phyloP scores from a whole-genome alignment of 2,329 filamentous ascomycete species.

The Ascosphaera pollenicola region DNA sequence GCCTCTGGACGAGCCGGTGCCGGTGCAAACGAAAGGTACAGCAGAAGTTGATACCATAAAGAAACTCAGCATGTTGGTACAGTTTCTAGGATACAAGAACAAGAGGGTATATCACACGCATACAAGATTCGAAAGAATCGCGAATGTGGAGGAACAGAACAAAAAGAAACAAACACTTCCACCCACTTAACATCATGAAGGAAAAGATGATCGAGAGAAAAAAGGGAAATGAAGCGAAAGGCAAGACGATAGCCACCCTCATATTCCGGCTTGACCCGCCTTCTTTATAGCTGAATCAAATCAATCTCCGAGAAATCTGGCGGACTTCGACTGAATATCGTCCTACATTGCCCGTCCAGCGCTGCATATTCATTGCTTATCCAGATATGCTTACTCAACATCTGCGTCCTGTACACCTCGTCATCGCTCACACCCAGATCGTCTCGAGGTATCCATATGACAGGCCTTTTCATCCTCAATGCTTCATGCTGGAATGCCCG shows the following conservation, averaged over 20 bases:
- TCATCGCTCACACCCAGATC: slow-evolving; percentile 80
- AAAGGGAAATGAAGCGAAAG: background rate
- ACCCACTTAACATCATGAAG: background rate
- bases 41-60: no score
- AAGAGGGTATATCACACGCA: no score
- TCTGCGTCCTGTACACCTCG: slow-evolving; percentile 58
- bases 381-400: slow-evolving; percentile 62
- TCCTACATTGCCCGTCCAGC: slow-evolving; percentile 59
- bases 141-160: no score
- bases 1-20: no score
- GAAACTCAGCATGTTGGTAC: no score
- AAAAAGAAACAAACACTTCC: no score
- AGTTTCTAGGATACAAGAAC: no score
- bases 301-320: slow-evolving; percentile 81
- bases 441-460: slow-evolving; percentile 85
- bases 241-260: background rate
- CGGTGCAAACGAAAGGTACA: no score
- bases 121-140: no score
- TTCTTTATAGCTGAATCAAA: slow-evolving; percentile 48
- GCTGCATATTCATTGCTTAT: slow-evolving; percentile 86
- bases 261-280: no score
- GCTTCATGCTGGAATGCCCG: slow-evolving; percentile 84
- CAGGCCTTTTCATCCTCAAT: slow-evolving; percentile 60
- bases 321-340: slow-evolving; percentile 66
- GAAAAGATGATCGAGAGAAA: background rate